These are phyloP conservation scores for Xanthoceras sorbifolium DNA, from an alignment of 345 rosid genomes.

Conservation along the genomic window DNA sequence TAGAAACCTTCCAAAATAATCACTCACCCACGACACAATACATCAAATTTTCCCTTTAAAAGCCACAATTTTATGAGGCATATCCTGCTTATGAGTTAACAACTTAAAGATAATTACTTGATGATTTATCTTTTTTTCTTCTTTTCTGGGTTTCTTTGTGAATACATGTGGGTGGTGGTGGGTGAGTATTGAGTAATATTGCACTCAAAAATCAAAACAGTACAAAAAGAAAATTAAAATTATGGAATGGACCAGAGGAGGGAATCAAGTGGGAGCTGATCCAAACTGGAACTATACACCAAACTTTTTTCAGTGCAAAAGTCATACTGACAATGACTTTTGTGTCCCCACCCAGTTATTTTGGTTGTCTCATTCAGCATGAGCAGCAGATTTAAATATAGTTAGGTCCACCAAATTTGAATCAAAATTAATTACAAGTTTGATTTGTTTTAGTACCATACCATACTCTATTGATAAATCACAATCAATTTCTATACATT, in stretches of 20 bases:
- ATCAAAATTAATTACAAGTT: neutral
- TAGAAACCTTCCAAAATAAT: neutral
- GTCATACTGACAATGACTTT: slow-evolving; percentile 14
- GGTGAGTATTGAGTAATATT: neutral
- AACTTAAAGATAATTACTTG: neutral
- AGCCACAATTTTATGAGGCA: neutral
- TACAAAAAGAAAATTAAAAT: neutral
- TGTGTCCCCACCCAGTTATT: slow-evolving; percentile 23
- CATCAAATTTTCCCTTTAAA: neutral
- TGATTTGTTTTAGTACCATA: neutral
- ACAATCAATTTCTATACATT: neutral
- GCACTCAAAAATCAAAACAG: slow-evolving; percentile 2
- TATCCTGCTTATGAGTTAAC: no score
- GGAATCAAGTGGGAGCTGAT: slow-evolving; percentile 8
- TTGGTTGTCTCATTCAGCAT: slow-evolving; percentile 13
- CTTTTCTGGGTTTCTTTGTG: neutral
- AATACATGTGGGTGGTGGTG: neutral
- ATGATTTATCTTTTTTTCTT: neutral
- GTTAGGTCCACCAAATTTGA: slow-evolving; percentile 20
- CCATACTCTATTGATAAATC: slow-evolving; percentile 7
- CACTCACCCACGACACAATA: neutral
- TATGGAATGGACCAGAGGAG: neutral
- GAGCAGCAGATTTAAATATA: neutral
- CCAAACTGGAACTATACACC: slow-evolving; percentile 3
- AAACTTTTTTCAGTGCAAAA: slow-evolving; percentile 6